Base-by-base conservation (phyloP, 768 basidiomycete species). In the Tephrocybe sp. region DNA sequence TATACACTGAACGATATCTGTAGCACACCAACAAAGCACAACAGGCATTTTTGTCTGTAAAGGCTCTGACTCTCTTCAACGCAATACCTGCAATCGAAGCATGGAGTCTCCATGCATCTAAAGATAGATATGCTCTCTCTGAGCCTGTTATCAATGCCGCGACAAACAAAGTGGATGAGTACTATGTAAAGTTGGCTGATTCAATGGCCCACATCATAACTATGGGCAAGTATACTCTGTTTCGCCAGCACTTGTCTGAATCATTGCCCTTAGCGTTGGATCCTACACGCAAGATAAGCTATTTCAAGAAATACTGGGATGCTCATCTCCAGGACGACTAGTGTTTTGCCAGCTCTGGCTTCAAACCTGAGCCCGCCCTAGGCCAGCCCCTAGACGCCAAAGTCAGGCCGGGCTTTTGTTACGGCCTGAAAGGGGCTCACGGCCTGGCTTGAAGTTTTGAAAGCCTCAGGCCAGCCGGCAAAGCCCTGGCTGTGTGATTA, bases 181-280 rank as follows among this genome's bases (percentile, higher is more conserved):
- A 74, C 48, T 72, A 74, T 52, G 54, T 66, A 28, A 61, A 63
- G 37, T 67, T 67, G 3, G 51, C 50, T 1, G 65, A 68, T 14
- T 65, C 60, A 5, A 58, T 65, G 50, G 67, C 66, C 9, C 67
- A 70, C 48, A 60, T 68, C 9, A 50, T 72, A 24, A 54, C 65
- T 1, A 70, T 74, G 61, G 53, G 68, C 73, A 47, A 9, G 66
- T 25, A 21, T 30, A 26, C 21, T 39, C 3, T 30, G 14, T 32
- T 23, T 15, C 12, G 2, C 23, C n/a, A 15, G 4, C 15, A 9
- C 21, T 17, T 15, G 34, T 36, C 11, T 36, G 4, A 5, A 4
- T 36, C 4, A 36, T 14, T 17, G 5, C 11, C 15, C 15, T 17
- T 17, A 36, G 34, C 15, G 8, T 14, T 36, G 15, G 6, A 36